Conservation (phyloP, 768 basidiomycete species). For the Boletus sp. region DNA sequence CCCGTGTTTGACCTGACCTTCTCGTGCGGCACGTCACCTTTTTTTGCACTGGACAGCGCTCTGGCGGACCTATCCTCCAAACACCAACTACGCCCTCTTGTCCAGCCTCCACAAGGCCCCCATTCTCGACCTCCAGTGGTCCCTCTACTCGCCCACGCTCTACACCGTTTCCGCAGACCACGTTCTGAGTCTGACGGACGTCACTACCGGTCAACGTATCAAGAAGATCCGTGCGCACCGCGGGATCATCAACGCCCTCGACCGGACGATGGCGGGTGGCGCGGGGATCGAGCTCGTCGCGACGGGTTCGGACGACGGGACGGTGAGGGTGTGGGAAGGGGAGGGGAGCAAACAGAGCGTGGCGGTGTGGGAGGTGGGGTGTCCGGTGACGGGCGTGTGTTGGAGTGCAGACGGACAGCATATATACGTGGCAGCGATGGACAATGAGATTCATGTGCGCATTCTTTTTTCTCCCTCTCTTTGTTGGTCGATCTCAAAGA, state of each 20-base stretch:
- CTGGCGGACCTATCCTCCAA: constrained; percentile 90
- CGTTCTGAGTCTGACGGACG: constrained; percentile 70
- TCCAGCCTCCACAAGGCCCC: constrained; percentile 85
- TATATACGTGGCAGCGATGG: constrained; percentile 88
- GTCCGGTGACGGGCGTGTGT: constrained; percentile 88
- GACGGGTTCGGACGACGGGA: constrained; percentile 90
- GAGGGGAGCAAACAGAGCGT: constrained; percentile 72
- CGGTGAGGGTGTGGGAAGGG: constrained; percentile 90
- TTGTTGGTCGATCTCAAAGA: not conserved
- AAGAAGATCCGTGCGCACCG: constrained; percentile 85
- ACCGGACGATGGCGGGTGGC: constrained; percentile 82
- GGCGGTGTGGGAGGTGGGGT: constrained; percentile 79
- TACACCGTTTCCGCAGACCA: constrained; percentile 93
- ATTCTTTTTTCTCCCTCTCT: not conserved
- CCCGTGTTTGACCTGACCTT: not conserved
- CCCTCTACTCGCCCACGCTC: constrained; percentile 64
- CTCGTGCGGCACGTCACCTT: too few relatives aligned
- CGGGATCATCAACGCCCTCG: constrained; percentile 87
- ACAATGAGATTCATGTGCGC: constrained; percentile 94
- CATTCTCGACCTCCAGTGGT: constrained; percentile 92
- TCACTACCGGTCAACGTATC: constrained; percentile 79
- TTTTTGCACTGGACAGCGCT: constrained; percentile 48
- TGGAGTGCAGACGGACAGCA: constrained; percentile 91
- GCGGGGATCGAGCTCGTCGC: constrained; percentile 82
- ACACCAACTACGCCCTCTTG: constrained; percentile 88